Percentiles rank a stretch among this genome's conserved stretches.
Evolutionary conservation across 345 rosid genomes (phyloP).

Genomic region (Hypericum perforatum): DNA sequence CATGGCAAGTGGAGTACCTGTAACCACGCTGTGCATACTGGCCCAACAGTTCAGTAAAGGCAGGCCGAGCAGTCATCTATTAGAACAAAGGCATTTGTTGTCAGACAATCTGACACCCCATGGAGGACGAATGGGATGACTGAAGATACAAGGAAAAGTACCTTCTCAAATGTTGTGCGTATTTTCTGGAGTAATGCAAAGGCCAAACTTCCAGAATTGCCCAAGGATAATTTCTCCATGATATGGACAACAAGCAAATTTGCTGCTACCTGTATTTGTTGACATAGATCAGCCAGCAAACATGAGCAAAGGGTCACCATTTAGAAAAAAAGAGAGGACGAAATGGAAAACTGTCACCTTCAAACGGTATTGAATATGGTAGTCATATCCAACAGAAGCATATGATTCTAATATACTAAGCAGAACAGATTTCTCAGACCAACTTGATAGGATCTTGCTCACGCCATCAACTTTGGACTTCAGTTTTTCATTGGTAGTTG

Average conservation of each 20-base stretch:
- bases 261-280: slow-evolving; percentile 51
- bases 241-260: slow-evolving; percentile 55
- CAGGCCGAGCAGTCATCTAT: slow-evolving; percentile 65
- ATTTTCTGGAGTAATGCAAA: slow-evolving; percentile 54
- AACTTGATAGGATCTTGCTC: slow-evolving; percentile 40
- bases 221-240: slow-evolving; percentile 51
- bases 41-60: slow-evolving; percentile 61
- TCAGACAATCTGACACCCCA: not conserved
- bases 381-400: slow-evolving; percentile 45
- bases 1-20: slow-evolving; percentile 38
- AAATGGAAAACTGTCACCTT: slow-evolving; percentile 27
- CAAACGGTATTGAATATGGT: slow-evolving; percentile 33
- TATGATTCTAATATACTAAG: slow-evolving; percentile 43
- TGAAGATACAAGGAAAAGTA: slow-evolving; percentile 20
- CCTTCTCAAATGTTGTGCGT: slow-evolving; percentile 34
- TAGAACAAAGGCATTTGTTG: slow-evolving; percentile 13
- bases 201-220: slow-evolving; percentile 58
- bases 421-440: slow-evolving; percentile 51
- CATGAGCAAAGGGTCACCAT: not conserved
- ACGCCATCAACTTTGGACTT: slow-evolving; percentile 28
- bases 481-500: slow-evolving; percentile 20
- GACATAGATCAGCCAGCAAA: too few species aligned
- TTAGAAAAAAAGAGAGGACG: not conserved
- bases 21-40: slow-evolving; percentile 60
- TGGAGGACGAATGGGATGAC: not conserved